Conservation (phyloP, 2,329 filamentous ascomycete species). For the Chaetomiaceae sp. region DNA sequence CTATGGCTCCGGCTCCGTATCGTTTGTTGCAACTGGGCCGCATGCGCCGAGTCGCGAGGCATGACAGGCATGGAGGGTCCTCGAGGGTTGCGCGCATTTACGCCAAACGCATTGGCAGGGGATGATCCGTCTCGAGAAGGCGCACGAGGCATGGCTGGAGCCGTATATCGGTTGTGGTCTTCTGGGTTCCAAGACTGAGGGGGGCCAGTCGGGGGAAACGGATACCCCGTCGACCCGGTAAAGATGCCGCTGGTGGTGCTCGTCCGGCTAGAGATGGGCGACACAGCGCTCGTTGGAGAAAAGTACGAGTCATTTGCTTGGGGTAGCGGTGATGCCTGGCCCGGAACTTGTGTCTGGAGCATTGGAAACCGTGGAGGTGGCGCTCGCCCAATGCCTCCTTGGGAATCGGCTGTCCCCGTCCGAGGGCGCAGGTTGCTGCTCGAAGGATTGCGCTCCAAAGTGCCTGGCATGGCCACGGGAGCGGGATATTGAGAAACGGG, state of each 20-base stretch:
- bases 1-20: conserved; percentile 85
- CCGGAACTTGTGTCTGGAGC: conserved; percentile 55
- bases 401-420: conserved; percentile 63
- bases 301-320: conserved; percentile 82
- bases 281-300: conserved; percentile 78
- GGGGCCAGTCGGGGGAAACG: conserved; percentile 70
- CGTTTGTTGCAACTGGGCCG: conserved; percentile 57
- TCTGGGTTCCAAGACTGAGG: conserved; percentile 64
- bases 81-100: conserved; percentile 61
- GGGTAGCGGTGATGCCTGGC: conserved; percentile 55
- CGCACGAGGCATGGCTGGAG: conserved; percentile 76
- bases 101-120: conserved; percentile 56
- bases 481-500: conserved; percentile 34
- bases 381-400: conserved; percentile 52
- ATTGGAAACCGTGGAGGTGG: conserved; percentile 70
- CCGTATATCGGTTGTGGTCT: conserved; percentile 75
- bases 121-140: conserved; percentile 72
- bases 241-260: conserved; percentile 75
- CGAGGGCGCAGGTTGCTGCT: conserved; percentile 71
- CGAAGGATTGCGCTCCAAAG: conserved; percentile 63
- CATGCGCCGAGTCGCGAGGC: conserved; percentile 46
- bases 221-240: conserved; percentile 44
- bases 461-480: conserved; percentile 33
- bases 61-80: conserved; percentile 77
- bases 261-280: conserved; percentile 69